Evolutionary conservation across 257 asterid species (phyloP), one percentile per base, ranked within the genome.

Genomic region (Primulina tabacum): DNA sequence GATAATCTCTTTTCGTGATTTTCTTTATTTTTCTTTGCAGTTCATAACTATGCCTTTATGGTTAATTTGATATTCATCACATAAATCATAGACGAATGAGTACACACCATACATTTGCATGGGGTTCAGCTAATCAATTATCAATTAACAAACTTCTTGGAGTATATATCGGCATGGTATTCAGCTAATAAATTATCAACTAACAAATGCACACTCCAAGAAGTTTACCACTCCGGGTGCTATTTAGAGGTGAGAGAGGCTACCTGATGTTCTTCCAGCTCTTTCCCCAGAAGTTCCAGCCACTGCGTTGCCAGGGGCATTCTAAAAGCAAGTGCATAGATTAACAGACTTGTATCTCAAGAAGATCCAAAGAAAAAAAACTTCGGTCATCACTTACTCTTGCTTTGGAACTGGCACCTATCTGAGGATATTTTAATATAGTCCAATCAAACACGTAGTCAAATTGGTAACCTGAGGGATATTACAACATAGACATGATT

Each of bases 371-470:
- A 58, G 43, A 32, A 65, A 60, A 70, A 35, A 76, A 55, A 20
- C 64, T 24, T 74, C 24, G 32, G 60, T 67, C 67, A 73, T 68
- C 65, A 83, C 89, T 57, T 71, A 92, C 98, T 86, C 90, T 85
- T 35, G 90, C 75, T 83, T 92, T 84, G 64, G 98, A 89, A 71
- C 86, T 86, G 34, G 95, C 78, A 81, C 96, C 95, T 74, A 85
- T 82, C 81, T 87, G 97, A 76, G 98, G 98, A 80, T 86, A 84
- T 87, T 92, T 92, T 79, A 92, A 73, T 68, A 88, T 76, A 55
- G 98, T 92, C 98, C 98, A 92, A 74, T 92, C 98, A 77, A 92
- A 92, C 55, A 92, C 96, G 77, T 85, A 86, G 79, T 92, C 98
- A 76, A 92, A 85, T 74, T 92, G 98, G 81, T 89, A 86, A 70